These are phyloP conservation scores for Tulasnella sp. DNA, from an alignment of 768 basidiomycete genomes.

Conservation along the genomic window DNA sequence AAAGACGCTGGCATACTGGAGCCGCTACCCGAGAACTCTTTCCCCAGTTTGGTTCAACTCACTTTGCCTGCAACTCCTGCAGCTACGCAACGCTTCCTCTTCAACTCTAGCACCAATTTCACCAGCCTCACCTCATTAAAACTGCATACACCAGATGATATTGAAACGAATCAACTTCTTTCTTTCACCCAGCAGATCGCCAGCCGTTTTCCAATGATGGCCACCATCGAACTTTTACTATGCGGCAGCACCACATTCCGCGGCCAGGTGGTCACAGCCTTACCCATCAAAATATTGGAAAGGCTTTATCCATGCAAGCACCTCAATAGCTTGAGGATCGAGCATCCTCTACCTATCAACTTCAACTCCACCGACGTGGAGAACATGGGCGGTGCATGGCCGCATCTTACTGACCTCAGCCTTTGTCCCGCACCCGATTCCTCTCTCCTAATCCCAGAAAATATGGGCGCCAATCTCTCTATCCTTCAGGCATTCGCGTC, in stretches of 20 bases:
- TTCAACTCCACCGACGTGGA: background rate
- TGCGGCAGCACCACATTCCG: background rate
- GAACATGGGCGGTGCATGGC: background rate
- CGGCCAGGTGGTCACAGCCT: background rate
- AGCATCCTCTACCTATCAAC: background rate
- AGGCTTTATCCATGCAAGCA: background rate
- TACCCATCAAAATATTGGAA: background rate
- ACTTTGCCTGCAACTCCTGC: too few relatives aligned
- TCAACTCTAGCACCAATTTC: too few relatives aligned
- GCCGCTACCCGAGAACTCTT: background rate
- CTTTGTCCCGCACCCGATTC: background rate
- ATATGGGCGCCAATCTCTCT: background rate
- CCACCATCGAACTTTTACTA: background rate
- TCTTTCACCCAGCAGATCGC: background rate
- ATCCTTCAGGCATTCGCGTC: background rate
- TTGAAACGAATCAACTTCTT: background rate
- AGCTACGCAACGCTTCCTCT: too few relatives aligned
- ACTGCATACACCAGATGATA: too few relatives aligned
- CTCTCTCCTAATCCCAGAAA: background rate
- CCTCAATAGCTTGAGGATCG: background rate
- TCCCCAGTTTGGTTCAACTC: too few relatives aligned
- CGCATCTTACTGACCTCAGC: background rate
- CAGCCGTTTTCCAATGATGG: background rate
- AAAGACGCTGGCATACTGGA: background rate
- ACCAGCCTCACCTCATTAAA: too few relatives aligned